These are phyloP conservation scores for Apodospora peruviana DNA, from an alignment of 495 filamentous ascomycete genomes.

Conservation along the genomic window DNA sequence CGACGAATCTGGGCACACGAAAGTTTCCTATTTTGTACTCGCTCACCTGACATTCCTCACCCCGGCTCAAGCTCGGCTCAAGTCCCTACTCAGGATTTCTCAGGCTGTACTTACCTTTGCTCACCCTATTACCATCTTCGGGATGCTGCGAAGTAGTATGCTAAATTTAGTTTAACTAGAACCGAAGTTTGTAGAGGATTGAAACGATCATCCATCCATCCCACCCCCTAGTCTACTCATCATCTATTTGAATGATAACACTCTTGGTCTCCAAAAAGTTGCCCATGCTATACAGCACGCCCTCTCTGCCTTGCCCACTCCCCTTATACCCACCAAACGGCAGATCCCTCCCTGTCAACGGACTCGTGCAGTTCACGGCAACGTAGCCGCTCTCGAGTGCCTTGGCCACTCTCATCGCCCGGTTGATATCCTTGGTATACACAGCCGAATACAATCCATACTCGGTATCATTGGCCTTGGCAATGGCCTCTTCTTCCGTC, in stretches of 20 bases:
- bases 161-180: no score
- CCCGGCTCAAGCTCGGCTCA: no score
- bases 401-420: constrained; percentile 62
- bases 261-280: constrained; percentile 48
- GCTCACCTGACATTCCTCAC: no score
- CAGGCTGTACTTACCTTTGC: no score
- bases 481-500: constrained; percentile 56
- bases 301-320: constrained; percentile 36
- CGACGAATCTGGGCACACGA: no score
- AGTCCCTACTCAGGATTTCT: no score
- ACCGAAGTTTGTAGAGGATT: no score
- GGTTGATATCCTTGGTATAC: constrained; percentile 64
- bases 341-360: constrained; percentile 29
- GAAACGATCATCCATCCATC: no score
- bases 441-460: constrained; percentile 70
- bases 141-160: no score
- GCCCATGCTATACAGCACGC: constrained; percentile 36
- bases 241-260: constrained; percentile 28
- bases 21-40: no score
- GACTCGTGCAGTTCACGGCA: constrained; percentile 38
- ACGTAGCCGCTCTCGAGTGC: constrained; percentile 59
- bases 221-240: no score
- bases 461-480: constrained; percentile 67
- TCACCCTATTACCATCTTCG: no score
- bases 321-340: constrained; percentile 41